phyloP scores from a whole-genome alignment of 805 yeast genomes.

The Novakomyces olei region DNA sequence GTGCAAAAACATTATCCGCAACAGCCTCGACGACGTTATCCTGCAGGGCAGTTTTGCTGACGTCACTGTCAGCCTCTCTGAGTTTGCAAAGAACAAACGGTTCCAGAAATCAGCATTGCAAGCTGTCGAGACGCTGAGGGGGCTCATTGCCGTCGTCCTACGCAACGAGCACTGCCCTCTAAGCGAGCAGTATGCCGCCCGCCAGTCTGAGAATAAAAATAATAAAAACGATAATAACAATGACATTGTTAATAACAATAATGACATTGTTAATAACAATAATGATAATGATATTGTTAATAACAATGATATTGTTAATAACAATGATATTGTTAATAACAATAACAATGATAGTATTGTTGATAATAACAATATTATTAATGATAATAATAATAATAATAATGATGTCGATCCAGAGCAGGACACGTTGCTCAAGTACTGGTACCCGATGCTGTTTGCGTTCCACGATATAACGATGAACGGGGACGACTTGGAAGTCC shows the following conservation, averaged over 20 bases:
- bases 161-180: conserved; percentile 11
- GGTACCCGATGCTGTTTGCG: conserved; percentile 75
- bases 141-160: conserved; percentile 38
- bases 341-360: too few relatives aligned
- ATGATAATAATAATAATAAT: neutral
- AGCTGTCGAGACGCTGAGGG: conserved; percentile 51
- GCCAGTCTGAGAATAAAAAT: neutral
- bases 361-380: neutral
- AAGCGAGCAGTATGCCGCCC: neutral
- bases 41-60: conserved; percentile 46
- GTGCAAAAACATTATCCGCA: conserved; percentile 37
- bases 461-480: conserved; percentile 79
- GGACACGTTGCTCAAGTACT: conserved; percentile 22
- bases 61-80: conserved; percentile 53
- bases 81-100: conserved; percentile 60
- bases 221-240: too few relatives aligned
- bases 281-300: too few relatives aligned
- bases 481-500: conserved; percentile 82
- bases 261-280: too few relatives aligned
- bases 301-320: too few relatives aligned
- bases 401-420: conserved; percentile 7
- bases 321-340: too few relatives aligned
- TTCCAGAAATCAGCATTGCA: conserved; percentile 65
- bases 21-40: conserved; percentile 39
- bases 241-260: too few relatives aligned